Evolutionary conservation across 164 flowering plant genomes (phyloP), one percentile per base, ranked within the genome.

Genomic region (Echeveria elegans): DNA sequence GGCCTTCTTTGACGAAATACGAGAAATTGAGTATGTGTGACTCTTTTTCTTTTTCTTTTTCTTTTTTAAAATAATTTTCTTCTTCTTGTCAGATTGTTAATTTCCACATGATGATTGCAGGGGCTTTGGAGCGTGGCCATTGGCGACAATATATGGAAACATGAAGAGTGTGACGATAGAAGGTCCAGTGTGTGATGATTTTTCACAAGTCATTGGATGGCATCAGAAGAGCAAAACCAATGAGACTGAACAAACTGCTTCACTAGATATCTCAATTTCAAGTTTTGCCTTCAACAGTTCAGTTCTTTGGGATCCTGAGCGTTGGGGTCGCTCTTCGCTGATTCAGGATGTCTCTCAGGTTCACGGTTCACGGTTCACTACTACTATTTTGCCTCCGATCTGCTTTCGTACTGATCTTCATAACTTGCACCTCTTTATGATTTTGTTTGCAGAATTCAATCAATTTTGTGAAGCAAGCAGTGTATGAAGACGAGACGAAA

Each of bases 231-330:
- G 71, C 52, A 74, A 56, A 70, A 75, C 61, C 60, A 79, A 78
- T 53, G 63, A 72, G 38, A 70, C 73, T 18, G 74, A 75, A 21
- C 32, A 28, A 26, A 56, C 71, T 1, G 70, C 29, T 28, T 73
- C 85, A 58, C 76, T 79, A 0, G 70, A n/a, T 34, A 36, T 86
- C 63, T 86, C 82, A 43, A 79, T 41, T 18, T 41, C 7, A 41
- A 10, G 7, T 41, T 4, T 41, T 70, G 97, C 83, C 6, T 95
- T 91, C 78, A 95, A 95, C 71, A 89, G 94, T 47, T 88, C 96
- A 0, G 81, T 95, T 31, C 86, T 94, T 18, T 94, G 97, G 99
- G 99, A 94, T 53, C 99, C 99, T 7, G 94, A 92, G 74, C 73
- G 97, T 78, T 91, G 97, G 99, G 97, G 96, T 28, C 87, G 97